Base-by-base conservation (phyloP, 805 yeast genomes). In the Clavispora vitiphila region DNA sequence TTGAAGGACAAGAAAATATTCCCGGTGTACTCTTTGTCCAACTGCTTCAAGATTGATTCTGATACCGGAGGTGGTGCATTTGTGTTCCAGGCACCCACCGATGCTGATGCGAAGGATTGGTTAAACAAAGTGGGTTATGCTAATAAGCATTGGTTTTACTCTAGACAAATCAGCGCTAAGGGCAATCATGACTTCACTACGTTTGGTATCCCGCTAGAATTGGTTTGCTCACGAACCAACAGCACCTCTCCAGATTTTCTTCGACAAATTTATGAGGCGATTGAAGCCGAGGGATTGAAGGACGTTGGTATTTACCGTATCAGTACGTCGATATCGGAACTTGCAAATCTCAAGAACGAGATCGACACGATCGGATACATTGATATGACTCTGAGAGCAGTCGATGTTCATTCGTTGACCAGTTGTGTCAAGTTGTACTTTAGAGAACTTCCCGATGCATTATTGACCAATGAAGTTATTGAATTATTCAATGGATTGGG, bases 261-360 rank as follows among this genome's bases (percentile, higher is more conserved):
- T 42, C 79, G 74, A 26, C 72, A 74, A 42, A 64, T 91, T 34
- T 71, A 89, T 50, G 72, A 72, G 35, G 93, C 83, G 51, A 85
- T 91, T 49, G 98, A 91, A 60, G 64, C 71, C n/a, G 77, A 90
- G 40, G 96, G 98, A 0, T 60, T 91, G 22, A 89, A 87, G 50
- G 97, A 90, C 57, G 86, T 87, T 40, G 98, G 98, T 14, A 70
- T 91, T 11, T 91, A 91, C 60, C 78, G 98, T 59, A 77, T 76
- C 47, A 73, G 80, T 55, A 74, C 81, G 0, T 74, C 81, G 0
- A 48, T 76, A 21, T 65, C 71, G 44, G 76, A 73, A 27, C 63
- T 78, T 47, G 64, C 56, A 37, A 62, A 64, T 34, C 61, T 75
- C 42, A 74, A 67, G 48, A 55, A 62, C 1, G 65, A 63, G 39